Base-by-base conservation (phyloP, 768 basidiomycete genomes). In the Tricholoma flavovirens region DNA sequence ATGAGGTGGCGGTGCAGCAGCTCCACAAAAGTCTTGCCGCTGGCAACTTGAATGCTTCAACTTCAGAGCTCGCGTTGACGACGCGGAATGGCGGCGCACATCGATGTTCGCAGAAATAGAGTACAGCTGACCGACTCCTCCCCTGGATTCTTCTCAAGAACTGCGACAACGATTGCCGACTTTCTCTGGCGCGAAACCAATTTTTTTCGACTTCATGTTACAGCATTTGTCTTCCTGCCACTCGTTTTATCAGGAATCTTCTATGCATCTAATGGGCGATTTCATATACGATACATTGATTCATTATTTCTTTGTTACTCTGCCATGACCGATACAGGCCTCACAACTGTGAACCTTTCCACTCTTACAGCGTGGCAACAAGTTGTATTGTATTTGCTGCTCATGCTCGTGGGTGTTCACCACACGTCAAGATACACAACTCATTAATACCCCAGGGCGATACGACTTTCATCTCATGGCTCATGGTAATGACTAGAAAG, bases 401-500 rank as follows among this genome's bases (percentile, higher is more conserved):
- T 85, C 83, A 59, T 66, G 36, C 69, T 75, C 55, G 79, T 78
- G 57, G 67, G 72, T 53, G n/a, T 3, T 11, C 26, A 17, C 30
- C 10, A 36, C 48, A 21, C 0, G 4, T 24, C 38, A 15, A 29
- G 17, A 1, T 54, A 4, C 46, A 10, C 7, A 35, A 26, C 24
- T 51, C 48, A n/a, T 19, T 40, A 4, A 36, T 10, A 21, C 2
- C 15, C 36, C 56, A 81, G 73, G 79, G 80, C 0, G 73, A 77
- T 54, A 64, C 77, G 52, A 79, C 80, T 0, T 70, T 75, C 22
- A 80, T 84, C 15, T 83, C 83, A 2, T 84, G 86, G 81, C 69
- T 83, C 38, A 84, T 86, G 77, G 83, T 87, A 29, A 70, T 84
- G 46, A 77, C 84, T n/a, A 73, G 86, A 53, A 79, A 81, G 79